Percentiles rank a stretch among this genome's conserved stretches.
Conservation (phyloP, 352 stramenopile species). For the Phytophthora macrochlamydospora region DNA sequence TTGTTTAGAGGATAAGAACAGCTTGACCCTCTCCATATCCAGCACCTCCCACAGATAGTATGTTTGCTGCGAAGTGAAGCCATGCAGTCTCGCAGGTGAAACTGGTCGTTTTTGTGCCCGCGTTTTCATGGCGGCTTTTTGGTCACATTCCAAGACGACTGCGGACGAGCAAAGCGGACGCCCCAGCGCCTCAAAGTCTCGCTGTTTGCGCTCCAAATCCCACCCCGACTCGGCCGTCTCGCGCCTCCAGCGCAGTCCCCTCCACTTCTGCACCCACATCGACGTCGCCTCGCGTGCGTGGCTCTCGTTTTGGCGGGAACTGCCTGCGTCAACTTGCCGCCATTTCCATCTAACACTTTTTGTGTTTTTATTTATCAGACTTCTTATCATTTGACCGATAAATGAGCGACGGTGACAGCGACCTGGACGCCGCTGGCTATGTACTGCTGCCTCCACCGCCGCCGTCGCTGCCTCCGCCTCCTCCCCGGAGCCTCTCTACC, state of each 20-base stretch:
- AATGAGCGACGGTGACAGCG: slow-evolving; percentile 39
- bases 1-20: not conserved
- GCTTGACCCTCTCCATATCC: not conserved
- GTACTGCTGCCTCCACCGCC: slow-evolving; percentile 12
- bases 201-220: too few species aligned
- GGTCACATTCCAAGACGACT: slow-evolving; percentile 29
- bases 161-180: slow-evolving; percentile 14
- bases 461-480: slow-evolving; percentile 14
- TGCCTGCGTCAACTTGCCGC: not conserved
- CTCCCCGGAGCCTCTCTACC: slow-evolving; percentile 6
- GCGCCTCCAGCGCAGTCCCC: too few species aligned
- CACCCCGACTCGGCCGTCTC: too few species aligned
- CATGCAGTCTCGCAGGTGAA: not conserved
- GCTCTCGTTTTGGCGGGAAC: slow-evolving; percentile 1
- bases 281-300: not conserved
- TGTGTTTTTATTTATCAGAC: not conserved
- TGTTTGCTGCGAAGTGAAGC: too few species aligned
- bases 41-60: not conserved
- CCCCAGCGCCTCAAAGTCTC: slow-evolving; percentile 14
- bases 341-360: not conserved
- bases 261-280: not conserved
- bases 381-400: not conserved
- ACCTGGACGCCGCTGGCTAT: slow-evolving; percentile 29
- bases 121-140: slow-evolving; percentile 18
- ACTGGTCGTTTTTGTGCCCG: slow-evolving; percentile 14